Evolutionary conservation across 1,284 basidiomycete genomes (phyloP).

Genomic region (Trichosporon asahii): DNA sequence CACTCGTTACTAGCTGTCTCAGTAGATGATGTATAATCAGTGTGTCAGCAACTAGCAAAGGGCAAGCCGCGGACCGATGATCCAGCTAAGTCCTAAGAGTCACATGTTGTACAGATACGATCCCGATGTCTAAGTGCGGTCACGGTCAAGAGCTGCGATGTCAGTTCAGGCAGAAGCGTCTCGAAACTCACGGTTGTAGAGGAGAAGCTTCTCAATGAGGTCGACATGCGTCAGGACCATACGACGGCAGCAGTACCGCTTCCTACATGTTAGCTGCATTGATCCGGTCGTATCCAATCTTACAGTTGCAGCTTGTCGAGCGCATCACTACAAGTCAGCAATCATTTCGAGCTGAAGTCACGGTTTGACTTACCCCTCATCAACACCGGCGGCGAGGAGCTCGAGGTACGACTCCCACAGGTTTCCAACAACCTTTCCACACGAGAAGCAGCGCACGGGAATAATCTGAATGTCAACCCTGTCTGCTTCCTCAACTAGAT

Average conservation of each 20-base stretch:
- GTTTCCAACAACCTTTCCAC: constrained; percentile 89
- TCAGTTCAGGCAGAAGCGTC: neutral
- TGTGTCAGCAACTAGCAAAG: neutral
- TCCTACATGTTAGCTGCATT: constrained; percentile 46
- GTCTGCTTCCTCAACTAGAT: no score
- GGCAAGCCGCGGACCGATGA: neutral
- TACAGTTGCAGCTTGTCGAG: constrained; percentile 79
- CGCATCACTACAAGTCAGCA: constrained; percentile 66
- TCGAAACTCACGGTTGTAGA: constrained; percentile 92
- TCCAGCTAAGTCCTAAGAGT: constrained; percentile 12
- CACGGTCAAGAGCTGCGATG: constrained; percentile 23
- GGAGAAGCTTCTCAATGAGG: constrained; percentile 89
- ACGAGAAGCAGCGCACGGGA: constrained; percentile 65
- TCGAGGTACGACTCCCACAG: constrained; percentile 84
- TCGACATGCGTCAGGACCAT: constrained; percentile 95
- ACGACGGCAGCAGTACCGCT: constrained; percentile 91
- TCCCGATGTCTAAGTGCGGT: constrained; percentile 19
- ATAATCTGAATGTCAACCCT: constrained; percentile 44
- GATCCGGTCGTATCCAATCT: constrained; percentile 18
- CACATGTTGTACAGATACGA: constrained; percentile 18
- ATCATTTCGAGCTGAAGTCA: neutral
- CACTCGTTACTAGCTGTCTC: constrained; percentile 32
- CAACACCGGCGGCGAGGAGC: constrained; percentile 69
- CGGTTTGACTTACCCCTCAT: constrained; percentile 70
- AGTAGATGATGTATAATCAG: neutral